Evolutionary conservation across 2,329 filamentous ascomycete species (phyloP).

Genomic region (Hypomyces perniciosus): DNA sequence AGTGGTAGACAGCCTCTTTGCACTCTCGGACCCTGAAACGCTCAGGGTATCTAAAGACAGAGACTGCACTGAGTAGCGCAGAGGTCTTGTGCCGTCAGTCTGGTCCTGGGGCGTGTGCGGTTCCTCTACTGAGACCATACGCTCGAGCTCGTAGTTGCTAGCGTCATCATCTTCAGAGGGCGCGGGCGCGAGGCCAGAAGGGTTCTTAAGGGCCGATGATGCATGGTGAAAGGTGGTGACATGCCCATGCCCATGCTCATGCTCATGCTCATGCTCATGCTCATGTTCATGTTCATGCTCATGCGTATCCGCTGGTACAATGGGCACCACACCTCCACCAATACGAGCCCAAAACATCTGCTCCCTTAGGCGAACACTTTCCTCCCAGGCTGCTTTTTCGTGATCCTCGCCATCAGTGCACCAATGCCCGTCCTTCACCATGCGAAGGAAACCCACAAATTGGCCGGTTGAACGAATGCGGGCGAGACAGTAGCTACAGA

Average conservation of each 20-base stretch:
- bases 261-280: conserved; percentile 30
- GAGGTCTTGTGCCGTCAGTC: conserved; percentile 20
- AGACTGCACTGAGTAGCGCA: conserved; percentile 23
- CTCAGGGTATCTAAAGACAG: conserved; percentile 17
- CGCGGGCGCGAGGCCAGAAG: not conserved
- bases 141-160: conserved; percentile 6
- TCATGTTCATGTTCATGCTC: conserved; percentile 27
- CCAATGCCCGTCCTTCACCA: conserved; percentile 91
- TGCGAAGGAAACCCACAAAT: conserved; percentile 83
- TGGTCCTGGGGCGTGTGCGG: conserved; percentile 27
- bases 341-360: conserved; percentile 97
- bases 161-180: conserved; percentile 7
- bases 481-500: conserved; percentile 82
- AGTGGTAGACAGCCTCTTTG: conserved; percentile 23
- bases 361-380: conserved; percentile 81
- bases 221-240: not conserved
- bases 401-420: conserved; percentile 76
- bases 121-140: conserved; percentile 14
- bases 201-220: not conserved
- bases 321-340: conserved; percentile 82
- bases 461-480: conserved; percentile 85
- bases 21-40: conserved; percentile 9
- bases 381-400: conserved; percentile 88
- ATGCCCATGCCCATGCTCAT: conserved; percentile 28
- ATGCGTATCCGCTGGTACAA: conserved; percentile 27